Conservation (phyloP, 805 yeast species). For the Zygosaccharomyces kombuchaensis region DNA sequence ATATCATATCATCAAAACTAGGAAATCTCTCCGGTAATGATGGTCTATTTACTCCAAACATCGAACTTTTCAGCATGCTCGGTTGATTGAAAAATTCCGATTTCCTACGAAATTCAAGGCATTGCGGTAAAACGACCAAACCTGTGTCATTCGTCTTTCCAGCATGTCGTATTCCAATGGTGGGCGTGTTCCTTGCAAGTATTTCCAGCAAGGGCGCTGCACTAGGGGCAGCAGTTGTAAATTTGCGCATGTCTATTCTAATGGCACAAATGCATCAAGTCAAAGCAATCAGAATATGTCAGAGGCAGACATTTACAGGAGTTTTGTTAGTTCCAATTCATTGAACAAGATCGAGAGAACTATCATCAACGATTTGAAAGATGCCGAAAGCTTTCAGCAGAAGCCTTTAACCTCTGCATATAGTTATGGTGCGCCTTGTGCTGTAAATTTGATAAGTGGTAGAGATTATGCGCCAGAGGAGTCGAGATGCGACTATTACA, state of each 20-base stretch:
- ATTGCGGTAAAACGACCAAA: not conserved
- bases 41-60: too few relatives aligned
- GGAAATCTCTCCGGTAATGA: too few relatives aligned
- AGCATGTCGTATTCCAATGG: conserved; percentile 9
- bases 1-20: conserved; percentile 53
- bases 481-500: conserved; percentile 42
- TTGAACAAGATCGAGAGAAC: conserved; percentile 29
- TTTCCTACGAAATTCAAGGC: not conserved
- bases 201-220: conserved; percentile 42
- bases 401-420: conserved; percentile 42
- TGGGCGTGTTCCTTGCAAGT: conserved; percentile 40
- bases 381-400: conserved; percentile 23
- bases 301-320: conserved; percentile 18
- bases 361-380: conserved; percentile 24
- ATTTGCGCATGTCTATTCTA: conserved; percentile 39
- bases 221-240: conserved; percentile 42
- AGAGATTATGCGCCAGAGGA: conserved; percentile 56
- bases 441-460: conserved; percentile 44
- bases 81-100: not conserved
- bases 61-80: not conserved
- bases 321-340: conserved; percentile 24
- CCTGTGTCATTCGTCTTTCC: not conserved
- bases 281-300: conserved; percentile 8
- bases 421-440: conserved; percentile 47
- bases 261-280: conserved; percentile 11